Evolutionary conservation across 768 basidiomycete genomes (phyloP), one percentile per base, ranked within the genome.

Genomic region (Cystoderma amianthinum): DNA sequence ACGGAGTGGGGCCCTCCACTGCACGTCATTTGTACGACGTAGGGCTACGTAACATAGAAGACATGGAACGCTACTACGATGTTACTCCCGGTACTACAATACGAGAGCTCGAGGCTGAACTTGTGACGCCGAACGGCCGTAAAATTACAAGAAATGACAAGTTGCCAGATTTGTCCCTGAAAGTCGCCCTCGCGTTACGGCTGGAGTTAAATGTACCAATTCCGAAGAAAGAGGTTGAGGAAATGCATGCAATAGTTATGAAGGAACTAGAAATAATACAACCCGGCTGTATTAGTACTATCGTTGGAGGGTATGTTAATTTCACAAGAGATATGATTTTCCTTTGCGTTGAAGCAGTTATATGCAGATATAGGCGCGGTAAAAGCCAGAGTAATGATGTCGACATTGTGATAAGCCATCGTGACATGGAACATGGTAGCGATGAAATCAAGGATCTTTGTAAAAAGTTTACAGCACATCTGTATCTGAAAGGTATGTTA

Each of bases 401-500:
- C 21, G 93, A 97, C 52, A 85, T 97, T 42, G 77, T 96, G 1
- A 84, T 95, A 54, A 85, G 82, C 24, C 87, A 93, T 52, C 67
- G 75, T 0, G 71, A 79, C 47, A 51, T 60, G 39, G 48, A 58
- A 32, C 57, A 53, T 3, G 74, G 71, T 6, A 64, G 53, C 20
- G 60, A 57, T 6, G 68, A 72, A 34, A 69, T 83, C n/a, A 77
- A 74, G 44, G 80, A 74, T 3, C 65, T 92, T 1, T 78, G 82
- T 49, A 68, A 73, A 44, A 71, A 63, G 43, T 60, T 94, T 4
- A 68, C 87, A 9, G 64, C 65, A 32, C 62, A 65, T 40, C 67
- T 93, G 17, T 64, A 80, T 42, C 62, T 72, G 36, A 62, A 63
- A 37, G 84, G 85, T 37, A 17, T 30, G 5, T 34, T 18, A 21